Evolutionary conservation across 2,329 filamentous ascomycete species (phyloP).

Genomic region (Bipolaris bicolor): DNA sequence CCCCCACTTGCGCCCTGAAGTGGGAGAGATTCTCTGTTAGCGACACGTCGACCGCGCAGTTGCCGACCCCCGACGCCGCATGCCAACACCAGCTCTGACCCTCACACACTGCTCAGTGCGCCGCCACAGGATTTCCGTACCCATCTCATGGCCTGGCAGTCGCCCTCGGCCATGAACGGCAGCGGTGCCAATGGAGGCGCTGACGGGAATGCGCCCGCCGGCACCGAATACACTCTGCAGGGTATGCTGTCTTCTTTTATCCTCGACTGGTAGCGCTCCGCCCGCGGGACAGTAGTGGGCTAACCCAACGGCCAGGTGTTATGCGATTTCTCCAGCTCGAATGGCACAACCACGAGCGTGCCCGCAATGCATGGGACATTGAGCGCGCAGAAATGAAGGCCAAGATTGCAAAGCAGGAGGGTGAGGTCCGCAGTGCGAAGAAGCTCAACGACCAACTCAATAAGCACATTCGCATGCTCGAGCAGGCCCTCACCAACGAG

Average conservation of each 20-base stretch:
- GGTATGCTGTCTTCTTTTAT: constrained; percentile 53
- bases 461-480: constrained; percentile 88
- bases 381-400: constrained; percentile 99
- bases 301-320: constrained; percentile 67
- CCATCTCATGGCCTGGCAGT: constrained; percentile 71
- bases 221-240: constrained; percentile 75
- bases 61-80: constrained; percentile 38
- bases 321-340: constrained; percentile 99
- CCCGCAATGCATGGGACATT: constrained; percentile 98
- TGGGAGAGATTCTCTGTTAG: constrained; percentile 26
- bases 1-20: constrained; percentile 16
- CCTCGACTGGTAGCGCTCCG: constrained; percentile 4
- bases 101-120: constrained; percentile 31
- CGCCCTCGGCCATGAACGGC: constrained; percentile 66
- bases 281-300: constrained; percentile 12
- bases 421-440: constrained; percentile 84
- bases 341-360: constrained; percentile 98
- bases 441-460: constrained; percentile 86
- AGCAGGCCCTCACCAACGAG: constrained; percentile 85
- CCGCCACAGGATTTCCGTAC: constrained; percentile 26
- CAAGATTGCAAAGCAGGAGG: constrained; percentile 92
- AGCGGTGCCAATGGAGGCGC: constrained; percentile 59
- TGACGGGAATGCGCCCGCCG: constrained; percentile 59
- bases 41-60: constrained; percentile 26
- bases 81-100: constrained; percentile 32